Percentiles rank a stretch among this genome's conserved stretches.
These are phyloP conservation scores for Dentipellis sp. DNA, from an alignment of 768 basidiomycete genomes.

Conservation along the genomic window DNA sequence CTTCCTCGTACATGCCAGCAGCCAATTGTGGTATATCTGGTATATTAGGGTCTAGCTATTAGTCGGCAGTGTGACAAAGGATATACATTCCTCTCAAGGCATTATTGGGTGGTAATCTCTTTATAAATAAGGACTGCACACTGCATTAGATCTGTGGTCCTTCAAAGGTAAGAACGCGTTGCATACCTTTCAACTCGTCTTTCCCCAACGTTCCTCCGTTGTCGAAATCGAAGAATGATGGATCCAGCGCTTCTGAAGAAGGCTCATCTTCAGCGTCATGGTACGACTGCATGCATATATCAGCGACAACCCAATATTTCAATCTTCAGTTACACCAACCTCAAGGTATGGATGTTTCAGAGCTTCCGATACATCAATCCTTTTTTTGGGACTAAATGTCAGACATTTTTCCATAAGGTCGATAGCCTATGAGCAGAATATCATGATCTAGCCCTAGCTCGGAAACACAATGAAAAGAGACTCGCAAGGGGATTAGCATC, in stretches of 20 bases:
- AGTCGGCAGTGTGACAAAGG: no score
- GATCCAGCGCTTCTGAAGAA: slow-evolving; percentile 61
- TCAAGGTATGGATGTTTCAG: slow-evolving; percentile 84
- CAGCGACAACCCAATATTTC: neutral
- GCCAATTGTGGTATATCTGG: neutral
- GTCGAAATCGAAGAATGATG: slow-evolving; percentile 80
- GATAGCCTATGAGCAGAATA: slow-evolving; percentile 39
- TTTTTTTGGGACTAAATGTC: slow-evolving; percentile 78
- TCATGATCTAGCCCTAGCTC: neutral
- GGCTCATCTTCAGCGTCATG: slow-evolving; percentile 90
- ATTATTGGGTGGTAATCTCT: slow-evolving; percentile 4
- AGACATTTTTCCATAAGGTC: slow-evolving; percentile 75
- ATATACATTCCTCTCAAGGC: no score
- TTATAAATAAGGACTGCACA: slow-evolving; percentile 11
- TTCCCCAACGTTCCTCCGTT: slow-evolving; percentile 55
- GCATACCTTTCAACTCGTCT: slow-evolving; percentile 59
- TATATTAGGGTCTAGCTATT: neutral
- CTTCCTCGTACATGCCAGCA: no score
- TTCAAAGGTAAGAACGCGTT: no score
- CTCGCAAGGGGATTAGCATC: slow-evolving; percentile 60
- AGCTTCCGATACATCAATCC: slow-evolving; percentile 84
- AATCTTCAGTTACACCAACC: slow-evolving; percentile 28
- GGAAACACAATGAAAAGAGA: slow-evolving; percentile 5
- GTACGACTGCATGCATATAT: slow-evolving; percentile 46
- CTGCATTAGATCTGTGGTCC: no score